Conservation (phyloP, 768 basidiomycete genomes). For the Clathrus columnatus region DNA sequence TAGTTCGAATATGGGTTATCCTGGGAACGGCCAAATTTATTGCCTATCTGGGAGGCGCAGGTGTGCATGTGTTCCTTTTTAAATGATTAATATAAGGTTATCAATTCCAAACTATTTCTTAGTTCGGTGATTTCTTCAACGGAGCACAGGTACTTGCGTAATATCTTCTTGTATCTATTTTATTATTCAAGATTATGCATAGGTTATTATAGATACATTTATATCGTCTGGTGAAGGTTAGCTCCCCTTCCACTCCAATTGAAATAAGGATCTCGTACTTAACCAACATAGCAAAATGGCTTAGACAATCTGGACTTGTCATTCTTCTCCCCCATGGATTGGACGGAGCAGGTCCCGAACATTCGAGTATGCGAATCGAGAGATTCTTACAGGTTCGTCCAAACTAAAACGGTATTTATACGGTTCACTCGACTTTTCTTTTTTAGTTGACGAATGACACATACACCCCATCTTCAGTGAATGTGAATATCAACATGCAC, state of each 20-base stretch:
- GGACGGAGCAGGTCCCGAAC: conserved; percentile 90
- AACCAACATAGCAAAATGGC: conserved; percentile 76
- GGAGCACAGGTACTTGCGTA: conserved; percentile 51
- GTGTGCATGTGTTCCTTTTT: conserved; percentile 31
- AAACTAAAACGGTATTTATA: background rate
- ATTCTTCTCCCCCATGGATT: conserved; percentile 83
- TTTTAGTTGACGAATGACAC: conserved; percentile 69
- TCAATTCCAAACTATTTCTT: conserved; percentile 3
- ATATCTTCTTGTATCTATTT: background rate
- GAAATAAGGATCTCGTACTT: background rate
- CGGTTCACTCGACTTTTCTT: background rate
- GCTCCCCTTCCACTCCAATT: conserved; percentile 18
- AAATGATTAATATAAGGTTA: background rate
- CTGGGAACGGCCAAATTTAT: conserved; percentile 74
- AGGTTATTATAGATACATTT: conserved; percentile 86
- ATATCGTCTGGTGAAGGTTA: conserved; percentile 76
- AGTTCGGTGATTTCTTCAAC: conserved; percentile 93
- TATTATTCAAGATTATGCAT: background rate
- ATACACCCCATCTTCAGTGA: conserved; percentile 24
- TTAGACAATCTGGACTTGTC: conserved; percentile 83
- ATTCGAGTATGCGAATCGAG: conserved; percentile 83
- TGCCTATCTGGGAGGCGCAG: conserved; percentile 92
- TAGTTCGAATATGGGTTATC: conserved; percentile 88
- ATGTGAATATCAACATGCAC: conserved; percentile 68
- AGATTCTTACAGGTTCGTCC: conserved; percentile 73